Percentiles rank a stretch among this genome's conserved stretches.
These are phyloP conservation scores for Centella asiatica DNA, from an alignment of 129 eudicot species.

Conservation along the genomic window DNA sequence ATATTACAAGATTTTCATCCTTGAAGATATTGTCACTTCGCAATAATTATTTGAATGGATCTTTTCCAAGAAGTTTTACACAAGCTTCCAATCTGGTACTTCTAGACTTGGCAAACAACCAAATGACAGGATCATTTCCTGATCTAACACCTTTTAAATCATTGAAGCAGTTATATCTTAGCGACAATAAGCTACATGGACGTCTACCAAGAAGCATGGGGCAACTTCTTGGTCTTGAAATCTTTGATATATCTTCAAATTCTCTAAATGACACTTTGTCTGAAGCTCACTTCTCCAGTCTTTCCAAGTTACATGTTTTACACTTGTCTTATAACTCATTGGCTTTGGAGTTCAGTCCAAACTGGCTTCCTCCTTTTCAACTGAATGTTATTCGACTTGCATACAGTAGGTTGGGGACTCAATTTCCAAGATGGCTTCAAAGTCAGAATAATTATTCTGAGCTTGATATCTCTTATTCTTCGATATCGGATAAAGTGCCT, in stretches of 20 bases:
- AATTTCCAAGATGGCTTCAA: conserved; percentile 13
- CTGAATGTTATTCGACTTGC: conserved; percentile 11
- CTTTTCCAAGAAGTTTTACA: conserved; percentile 10
- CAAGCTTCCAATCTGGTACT: not conserved
- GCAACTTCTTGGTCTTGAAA: conserved; percentile 17
- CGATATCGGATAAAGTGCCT: not conserved
- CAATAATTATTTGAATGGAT: conserved; percentile 7
- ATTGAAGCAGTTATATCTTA: conserved; percentile 11
- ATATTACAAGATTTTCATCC: conserved; percentile 14
- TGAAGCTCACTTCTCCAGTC: conserved; percentile 25
- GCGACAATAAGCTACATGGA: conserved; percentile 24
- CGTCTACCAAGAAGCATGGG: conserved; percentile 15
- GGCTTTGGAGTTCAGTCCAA: conserved; percentile 11
- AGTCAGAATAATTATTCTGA: conserved; percentile 9
- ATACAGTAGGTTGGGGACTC: conserved; percentile 26
- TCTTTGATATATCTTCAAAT: conserved; percentile 15
- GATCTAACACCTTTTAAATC: conserved; percentile 20
- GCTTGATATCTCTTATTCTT: conserved; percentile 13
- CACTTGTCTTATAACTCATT: conserved; percentile 24
- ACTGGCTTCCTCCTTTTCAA: conserved; percentile 42
- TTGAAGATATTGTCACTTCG: not conserved
- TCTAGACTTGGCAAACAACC: conserved; percentile 17
- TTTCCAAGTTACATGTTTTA: conserved; percentile 24
- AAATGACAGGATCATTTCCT: conserved; percentile 25
- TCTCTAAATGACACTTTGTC: conserved; percentile 23